These are phyloP conservation scores for Epichloe hybrida DNA, from an alignment of 2,329 filamentous ascomycete genomes.

Conservation along the genomic window DNA sequence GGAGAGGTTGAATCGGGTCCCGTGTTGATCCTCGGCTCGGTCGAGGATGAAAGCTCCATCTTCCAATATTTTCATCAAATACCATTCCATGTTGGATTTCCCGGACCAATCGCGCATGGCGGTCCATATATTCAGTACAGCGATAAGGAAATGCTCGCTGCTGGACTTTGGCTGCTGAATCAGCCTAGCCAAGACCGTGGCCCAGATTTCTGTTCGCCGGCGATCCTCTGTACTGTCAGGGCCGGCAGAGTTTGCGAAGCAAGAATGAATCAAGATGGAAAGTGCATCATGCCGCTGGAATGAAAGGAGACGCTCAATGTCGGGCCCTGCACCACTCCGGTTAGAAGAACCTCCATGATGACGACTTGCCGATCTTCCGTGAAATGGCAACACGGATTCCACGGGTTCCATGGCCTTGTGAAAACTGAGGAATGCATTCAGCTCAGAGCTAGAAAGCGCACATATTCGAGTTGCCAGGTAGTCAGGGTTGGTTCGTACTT, in stretches of 20 bases:
- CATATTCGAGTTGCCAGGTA: conserved; percentile 76
- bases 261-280: conserved; percentile 72
- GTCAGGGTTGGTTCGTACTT: conserved; percentile 73
- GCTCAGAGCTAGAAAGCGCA: conserved; percentile 60
- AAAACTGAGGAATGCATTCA: conserved; percentile 64
- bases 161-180: conserved; percentile 65
- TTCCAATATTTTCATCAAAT: conserved; percentile 87
- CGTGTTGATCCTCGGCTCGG: conserved; percentile 65
- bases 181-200: conserved; percentile 70
- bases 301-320: conserved; percentile 72
- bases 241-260: conserved; percentile 75
- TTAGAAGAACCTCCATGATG: conserved; percentile 32
- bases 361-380: conserved; percentile 36
- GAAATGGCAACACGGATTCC: conserved; percentile 68
- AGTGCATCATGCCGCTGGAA: conserved; percentile 83
- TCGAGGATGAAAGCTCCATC: conserved; percentile 86
- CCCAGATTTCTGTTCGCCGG: conserved; percentile 74
- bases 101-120: conserved; percentile 81
- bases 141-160: conserved; percentile 67
- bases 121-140: conserved; percentile 78
- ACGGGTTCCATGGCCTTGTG: conserved; percentile 68
- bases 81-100: conserved; percentile 80
- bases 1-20: conserved; percentile 56
- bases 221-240: conserved; percentile 71
- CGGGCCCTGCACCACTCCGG: conserved; percentile 34